Evolutionary conservation across 2,329 filamentous ascomycete genomes (phyloP).

Genomic region (Phaeophleospora eucalypticola): DNA sequence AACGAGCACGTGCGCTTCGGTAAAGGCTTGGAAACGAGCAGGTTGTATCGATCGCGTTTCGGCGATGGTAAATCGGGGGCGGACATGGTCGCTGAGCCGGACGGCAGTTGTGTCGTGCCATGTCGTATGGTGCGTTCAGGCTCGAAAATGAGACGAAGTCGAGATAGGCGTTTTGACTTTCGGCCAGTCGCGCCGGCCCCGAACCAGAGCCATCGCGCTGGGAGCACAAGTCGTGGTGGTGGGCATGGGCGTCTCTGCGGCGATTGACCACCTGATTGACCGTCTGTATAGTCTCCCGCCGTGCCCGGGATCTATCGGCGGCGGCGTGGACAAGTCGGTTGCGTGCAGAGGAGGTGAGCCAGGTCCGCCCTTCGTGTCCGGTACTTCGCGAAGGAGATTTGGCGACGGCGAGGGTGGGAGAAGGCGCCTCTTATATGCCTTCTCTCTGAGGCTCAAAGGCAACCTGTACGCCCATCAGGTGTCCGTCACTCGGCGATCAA

Average conservation of each 20-base stretch:
- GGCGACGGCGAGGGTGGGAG: background rate
- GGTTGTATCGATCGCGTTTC: too few relatives aligned
- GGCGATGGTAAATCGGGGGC: too few relatives aligned
- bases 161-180: slow-evolving; percentile 7
- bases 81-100: too few relatives aligned
- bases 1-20: background rate
- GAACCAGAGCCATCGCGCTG: too few relatives aligned
- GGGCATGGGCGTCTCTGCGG: too few relatives aligned
- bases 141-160: slow-evolving; percentile 1
- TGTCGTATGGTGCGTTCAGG: background rate
- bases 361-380: background rate
- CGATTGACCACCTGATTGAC: too few relatives aligned
- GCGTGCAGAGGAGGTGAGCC: background rate
- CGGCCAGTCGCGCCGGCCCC: background rate
- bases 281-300: too few relatives aligned
- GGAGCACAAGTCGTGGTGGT: too few relatives aligned
- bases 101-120: too few relatives aligned
- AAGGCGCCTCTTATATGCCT: background rate
- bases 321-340: background rate
- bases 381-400: background rate
- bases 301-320: too few relatives aligned
- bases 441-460: background rate
- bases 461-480: background rate
- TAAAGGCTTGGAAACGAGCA: too few relatives aligned
- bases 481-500: background rate